Evolutionary conservation across 192 early-diverging fungal genomes (phyloP), one percentile per base, ranked within the genome.

Genomic region (Rhizophagus clarus): DNA sequence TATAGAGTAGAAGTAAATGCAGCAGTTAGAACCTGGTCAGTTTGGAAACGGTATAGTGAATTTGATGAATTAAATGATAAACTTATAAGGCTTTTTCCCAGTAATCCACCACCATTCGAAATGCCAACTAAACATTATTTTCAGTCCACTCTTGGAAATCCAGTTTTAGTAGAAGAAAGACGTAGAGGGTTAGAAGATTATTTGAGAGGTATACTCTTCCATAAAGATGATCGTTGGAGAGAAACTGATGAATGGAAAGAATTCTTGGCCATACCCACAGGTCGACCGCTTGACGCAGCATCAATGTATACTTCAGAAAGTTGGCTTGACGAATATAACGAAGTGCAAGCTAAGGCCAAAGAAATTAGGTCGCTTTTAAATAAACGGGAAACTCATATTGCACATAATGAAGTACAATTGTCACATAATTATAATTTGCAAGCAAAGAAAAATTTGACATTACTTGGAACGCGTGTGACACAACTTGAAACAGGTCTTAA

Each of bases 11-110:
- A 91, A 51, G 87, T 97, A 15, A 89, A 92, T 72, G 94, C 92
- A 0, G 91, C 94, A 1, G 92, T 95, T 31, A 88, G 93, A 15
- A 91, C 93, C 14, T 97, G 96, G 96, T 89, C 87, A 1, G 91
- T 96, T n/a, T 95, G 92, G 92, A 95, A 93, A 79, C 91, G 92
- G 10, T 94, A 94, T 82, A 92, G 89, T 62, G 96, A 96, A 77
- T 98, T 98, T 83, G 88, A 91, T 51, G 82, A 88, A 34, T 91
- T 98, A 0, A 82, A 94, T 63, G 81, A 80, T 26, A 90, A 90
- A 61, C 88, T 94, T 14, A 42, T 82, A 7, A 83, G 89, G 20
- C 88, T 92, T 70, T 94, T 94, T 76, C 94, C 94, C 0, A 88
- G 88, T 69, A 79, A 88, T 8, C 81, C 89, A 1, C 86, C 92